phyloP scores from a whole-genome alignment of 2,329 filamentous ascomycete genomes.

The Chalara sp. region DNA sequence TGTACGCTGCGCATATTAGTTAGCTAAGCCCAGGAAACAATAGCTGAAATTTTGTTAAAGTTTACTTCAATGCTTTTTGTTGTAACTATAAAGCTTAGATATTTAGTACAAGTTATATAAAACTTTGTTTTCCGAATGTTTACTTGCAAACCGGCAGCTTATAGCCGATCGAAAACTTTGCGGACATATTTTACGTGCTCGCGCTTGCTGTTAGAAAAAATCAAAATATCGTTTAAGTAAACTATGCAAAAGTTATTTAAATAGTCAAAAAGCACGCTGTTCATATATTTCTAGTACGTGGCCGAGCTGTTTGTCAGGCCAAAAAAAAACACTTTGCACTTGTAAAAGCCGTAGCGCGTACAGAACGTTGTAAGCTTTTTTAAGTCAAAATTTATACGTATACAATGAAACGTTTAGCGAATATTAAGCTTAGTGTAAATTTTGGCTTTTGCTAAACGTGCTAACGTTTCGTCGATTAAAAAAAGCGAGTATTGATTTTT shows the following conservation, averaged over 20 bases:
- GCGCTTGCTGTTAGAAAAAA: not conserved
- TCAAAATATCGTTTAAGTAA: not conserved
- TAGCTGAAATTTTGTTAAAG: not conserved
- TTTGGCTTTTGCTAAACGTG: too few species aligned
- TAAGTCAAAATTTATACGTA: too few species aligned
- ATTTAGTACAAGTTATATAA: not conserved
- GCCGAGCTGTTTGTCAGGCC: not conserved
- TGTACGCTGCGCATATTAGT: not conserved
- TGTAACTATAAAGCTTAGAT: constrained; percentile 5
- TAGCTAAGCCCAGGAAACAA: not conserved
- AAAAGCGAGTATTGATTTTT: too few species aligned
- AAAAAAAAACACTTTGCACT: constrained; percentile 2
- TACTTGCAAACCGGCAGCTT: constrained; percentile 1
- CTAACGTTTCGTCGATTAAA: too few species aligned
- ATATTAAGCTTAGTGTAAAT: too few species aligned
- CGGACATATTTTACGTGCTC: not conserved
- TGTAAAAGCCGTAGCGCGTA: too few species aligned
- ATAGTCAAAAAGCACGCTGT: constrained; percentile 2
- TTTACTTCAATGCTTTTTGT: constrained; percentile 3
- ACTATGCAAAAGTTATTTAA: constrained; percentile 2
- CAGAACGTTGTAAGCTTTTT: too few species aligned
- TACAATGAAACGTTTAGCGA: too few species aligned
- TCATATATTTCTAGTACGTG: constrained; percentile 4
- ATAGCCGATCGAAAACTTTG: not conserved
- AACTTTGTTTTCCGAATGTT: constrained; percentile 4